phyloP scores from a whole-genome alignment of 768 basidiomycete genomes.

The Mycena rebaudengoi region DNA sequence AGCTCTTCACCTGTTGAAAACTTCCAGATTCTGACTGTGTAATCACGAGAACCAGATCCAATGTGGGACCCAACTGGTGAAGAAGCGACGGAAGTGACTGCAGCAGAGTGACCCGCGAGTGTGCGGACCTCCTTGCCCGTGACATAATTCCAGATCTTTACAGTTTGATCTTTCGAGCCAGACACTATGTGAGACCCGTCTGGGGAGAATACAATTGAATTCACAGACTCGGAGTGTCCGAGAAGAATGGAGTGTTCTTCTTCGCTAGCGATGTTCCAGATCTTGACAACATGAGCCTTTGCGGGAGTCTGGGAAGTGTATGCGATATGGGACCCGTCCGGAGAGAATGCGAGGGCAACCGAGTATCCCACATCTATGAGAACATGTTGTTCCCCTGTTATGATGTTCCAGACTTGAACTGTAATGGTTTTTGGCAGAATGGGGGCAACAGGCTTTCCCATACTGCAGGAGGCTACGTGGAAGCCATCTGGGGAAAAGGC shows the following conservation, averaged over 20 bases:
- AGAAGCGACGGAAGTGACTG: neutral
- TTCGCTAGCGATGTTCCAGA: neutral
- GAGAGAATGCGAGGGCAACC: neutral
- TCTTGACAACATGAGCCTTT: neutral
- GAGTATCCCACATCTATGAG: neutral
- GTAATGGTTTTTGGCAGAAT: neutral
- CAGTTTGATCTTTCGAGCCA: neutral
- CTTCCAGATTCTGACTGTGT: too few species aligned
- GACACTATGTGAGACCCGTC: neutral
- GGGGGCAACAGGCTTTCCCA: neutral
- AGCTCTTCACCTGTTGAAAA: too few species aligned
- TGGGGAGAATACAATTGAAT: neutral
- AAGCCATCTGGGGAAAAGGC: neutral
- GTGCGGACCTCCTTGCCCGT: neutral
- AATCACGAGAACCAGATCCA: too few species aligned
- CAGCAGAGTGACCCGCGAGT: neutral
- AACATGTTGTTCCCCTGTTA: neutral
- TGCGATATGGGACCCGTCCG: neutral
- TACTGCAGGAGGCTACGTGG: neutral
- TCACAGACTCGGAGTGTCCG: neutral
- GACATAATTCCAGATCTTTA: neutral
- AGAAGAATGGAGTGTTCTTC: neutral
- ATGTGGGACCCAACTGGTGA: too few species aligned
- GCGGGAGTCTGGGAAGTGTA: too few species aligned
- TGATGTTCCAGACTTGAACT: neutral